Evolutionary conservation across 345 rosid species (phyloP).

Genomic region (Hibiscus syriacus): DNA sequence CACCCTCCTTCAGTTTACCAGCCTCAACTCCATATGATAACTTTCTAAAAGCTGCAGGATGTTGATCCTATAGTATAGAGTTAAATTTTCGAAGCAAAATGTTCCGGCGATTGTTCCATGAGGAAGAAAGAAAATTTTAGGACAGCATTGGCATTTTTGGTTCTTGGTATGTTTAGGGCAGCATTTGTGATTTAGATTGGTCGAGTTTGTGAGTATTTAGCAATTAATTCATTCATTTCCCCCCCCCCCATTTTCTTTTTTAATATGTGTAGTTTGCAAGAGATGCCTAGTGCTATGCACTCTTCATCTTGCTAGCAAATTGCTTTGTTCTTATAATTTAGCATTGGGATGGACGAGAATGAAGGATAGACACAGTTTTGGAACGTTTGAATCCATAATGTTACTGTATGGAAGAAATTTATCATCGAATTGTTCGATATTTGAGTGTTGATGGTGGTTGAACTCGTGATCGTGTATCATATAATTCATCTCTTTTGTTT

Average conservation of each 20-base stretch:
- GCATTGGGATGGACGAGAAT: background rate
- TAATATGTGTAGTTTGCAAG: background rate
- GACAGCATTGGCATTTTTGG: background rate
- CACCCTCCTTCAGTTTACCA: conserved; percentile 40
- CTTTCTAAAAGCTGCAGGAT: conserved; percentile 74
- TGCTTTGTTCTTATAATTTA: background rate
- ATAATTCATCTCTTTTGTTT: no score
- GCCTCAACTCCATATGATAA: conserved; percentile 61
- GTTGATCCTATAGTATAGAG: conserved; percentile 25
- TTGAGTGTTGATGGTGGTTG: no score
- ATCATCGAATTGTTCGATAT: background rate
- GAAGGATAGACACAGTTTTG: background rate
- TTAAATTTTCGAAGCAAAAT: background rate
- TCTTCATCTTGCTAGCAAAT: background rate
- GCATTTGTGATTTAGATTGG: conserved; percentile 2
- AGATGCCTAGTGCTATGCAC: background rate
- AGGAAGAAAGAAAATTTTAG: background rate
- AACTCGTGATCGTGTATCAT: no score
- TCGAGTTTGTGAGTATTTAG: background rate
- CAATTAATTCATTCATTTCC: background rate
- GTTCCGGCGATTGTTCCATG: background rate
- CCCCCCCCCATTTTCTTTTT: background rate
- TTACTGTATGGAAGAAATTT: background rate
- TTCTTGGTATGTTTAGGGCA: background rate
- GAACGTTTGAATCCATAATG: background rate